Evolutionary conservation across 768 basidiomycete genomes (phyloP).

Genomic region (Auriscalpium orientale): DNA sequence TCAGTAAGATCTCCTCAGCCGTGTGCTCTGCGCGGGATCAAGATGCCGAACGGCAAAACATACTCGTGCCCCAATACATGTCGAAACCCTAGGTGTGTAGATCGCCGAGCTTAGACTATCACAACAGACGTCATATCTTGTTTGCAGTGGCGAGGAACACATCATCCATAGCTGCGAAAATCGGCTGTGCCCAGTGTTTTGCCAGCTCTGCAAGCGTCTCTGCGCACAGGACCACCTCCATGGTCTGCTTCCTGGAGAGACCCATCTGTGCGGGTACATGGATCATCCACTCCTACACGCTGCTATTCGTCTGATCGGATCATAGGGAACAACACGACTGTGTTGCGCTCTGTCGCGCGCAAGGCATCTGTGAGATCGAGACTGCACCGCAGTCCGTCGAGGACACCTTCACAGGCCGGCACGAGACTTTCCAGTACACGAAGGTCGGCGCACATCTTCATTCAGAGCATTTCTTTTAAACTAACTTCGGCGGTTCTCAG

Average conservation of each 20-base stretch:
- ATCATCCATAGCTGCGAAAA: slow-evolving; percentile 41
- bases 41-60: background rate
- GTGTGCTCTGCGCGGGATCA: slow-evolving; percentile 7
- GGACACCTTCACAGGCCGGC: slow-evolving; percentile 51
- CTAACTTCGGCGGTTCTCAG: slow-evolving; percentile 22
- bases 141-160: slow-evolving; percentile 44
- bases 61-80: slow-evolving; percentile 10
- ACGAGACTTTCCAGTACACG: slow-evolving; percentile 58
- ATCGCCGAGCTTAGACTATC: too few species aligned
- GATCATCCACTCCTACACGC: background rate
- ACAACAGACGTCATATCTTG: too few species aligned
- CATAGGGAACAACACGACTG: slow-evolving; percentile 47
- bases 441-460: slow-evolving; percentile 32
- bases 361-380: slow-evolving; percentile 53
- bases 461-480: too few species aligned
- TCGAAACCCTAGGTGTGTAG: background rate
- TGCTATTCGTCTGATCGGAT: background rate
- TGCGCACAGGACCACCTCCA: slow-evolving; percentile 47
- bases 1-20: background rate
- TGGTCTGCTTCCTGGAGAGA: slow-evolving; percentile 28
- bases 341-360: slow-evolving; percentile 30
- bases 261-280: slow-evolving; percentile 52
- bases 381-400: slow-evolving; percentile 52
- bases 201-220: slow-evolving; percentile 48
- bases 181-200: slow-evolving; percentile 44